Evolutionary conservation across 2,329 filamentous ascomycete species (phyloP).

Genomic region (Trichoderma gracile): DNA sequence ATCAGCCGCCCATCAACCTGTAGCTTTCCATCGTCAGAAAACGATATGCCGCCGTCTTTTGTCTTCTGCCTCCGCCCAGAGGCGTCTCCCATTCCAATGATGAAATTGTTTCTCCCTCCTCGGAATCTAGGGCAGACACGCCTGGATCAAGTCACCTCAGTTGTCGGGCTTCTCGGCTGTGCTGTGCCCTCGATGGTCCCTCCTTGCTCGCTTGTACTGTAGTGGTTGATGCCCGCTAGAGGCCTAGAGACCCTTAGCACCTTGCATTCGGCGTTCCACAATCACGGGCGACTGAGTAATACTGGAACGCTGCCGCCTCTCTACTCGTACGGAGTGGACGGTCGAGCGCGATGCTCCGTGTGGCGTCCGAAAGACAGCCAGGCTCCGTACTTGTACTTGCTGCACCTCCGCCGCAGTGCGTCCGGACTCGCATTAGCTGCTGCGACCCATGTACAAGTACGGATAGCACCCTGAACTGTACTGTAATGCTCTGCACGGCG

Average conservation of each 20-base stretch:
- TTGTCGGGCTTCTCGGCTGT: slow-evolving; percentile 15
- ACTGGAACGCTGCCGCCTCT: background rate
- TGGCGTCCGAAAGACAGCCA: background rate
- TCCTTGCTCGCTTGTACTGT: slow-evolving; percentile 3
- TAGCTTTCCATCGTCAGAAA: background rate
- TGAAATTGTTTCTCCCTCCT: too few relatives aligned
- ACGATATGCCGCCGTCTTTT: background rate
- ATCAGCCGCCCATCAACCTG: background rate
- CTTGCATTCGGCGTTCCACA: slow-evolving; percentile 11
- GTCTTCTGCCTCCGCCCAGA: background rate
- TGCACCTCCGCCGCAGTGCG: slow-evolving; percentile 6
- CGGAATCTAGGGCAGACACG: background rate
- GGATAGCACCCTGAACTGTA: too few relatives aligned
- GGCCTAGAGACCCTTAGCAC: background rate
- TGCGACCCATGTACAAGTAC: background rate
- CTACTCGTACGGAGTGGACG: background rate
- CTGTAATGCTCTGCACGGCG: slow-evolving; percentile 3
- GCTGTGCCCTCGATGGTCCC: slow-evolving; percentile 10
- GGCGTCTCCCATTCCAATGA: too few relatives aligned
- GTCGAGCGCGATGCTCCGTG: background rate
- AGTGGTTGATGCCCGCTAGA: background rate
- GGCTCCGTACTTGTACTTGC: background rate
- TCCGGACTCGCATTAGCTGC: slow-evolving; percentile 3
- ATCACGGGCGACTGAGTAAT: slow-evolving; percentile 10
- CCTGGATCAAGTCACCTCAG: background rate